Base-by-base conservation (phyloP, 1,139 yeast genomes). In the Hemisphaericaspora subhashii region DNA sequence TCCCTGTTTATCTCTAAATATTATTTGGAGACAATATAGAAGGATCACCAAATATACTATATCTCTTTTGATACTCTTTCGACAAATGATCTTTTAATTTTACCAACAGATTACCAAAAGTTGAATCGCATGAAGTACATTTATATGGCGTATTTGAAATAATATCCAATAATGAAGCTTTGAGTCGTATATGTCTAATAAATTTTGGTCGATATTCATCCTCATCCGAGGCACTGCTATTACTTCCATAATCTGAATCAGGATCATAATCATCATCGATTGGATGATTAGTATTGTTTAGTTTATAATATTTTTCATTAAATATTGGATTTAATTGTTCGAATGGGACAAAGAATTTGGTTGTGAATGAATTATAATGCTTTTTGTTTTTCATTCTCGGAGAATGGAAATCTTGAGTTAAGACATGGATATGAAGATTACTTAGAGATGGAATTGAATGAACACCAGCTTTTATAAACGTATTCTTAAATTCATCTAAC, bases 281-380 rank as follows among this genome's bases (percentile, higher is more conserved):
- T 8, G 46, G 41, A 29, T 41, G 43, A 13, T 33, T 22, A 38
- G 31, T 28, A 14, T 30, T 34, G 10, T 17, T 27, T n/a, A 36
- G 29, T 17, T 36, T 29, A 15, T 39, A 35, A 30, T 42, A 35
- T 14, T 31, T 31, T 35, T 40, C 43, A 34, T 41, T 46, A 21
- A 17, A 36, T 11, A 31, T 12, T 10, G 55, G 54, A 25, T 50
- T 47, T 22, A 55, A 42, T 32, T 42, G 41, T 5, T 67, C 70
- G 57, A 82, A 78, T 0, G 64, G 62, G 1, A 85, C 79, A 46
- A 86, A 86, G 56, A 86, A 86, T 1, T 52, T 51, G 0, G 89
- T 78, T 18, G 71, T 78, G 58, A 86, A 86, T 4, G 90, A 81
- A 53, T 82, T 81, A 58, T 80, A 86, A 57, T 86, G 95, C 43